phyloP scores from a whole-genome alignment of 257 asterid species.

The Coffea canephora region DNA sequence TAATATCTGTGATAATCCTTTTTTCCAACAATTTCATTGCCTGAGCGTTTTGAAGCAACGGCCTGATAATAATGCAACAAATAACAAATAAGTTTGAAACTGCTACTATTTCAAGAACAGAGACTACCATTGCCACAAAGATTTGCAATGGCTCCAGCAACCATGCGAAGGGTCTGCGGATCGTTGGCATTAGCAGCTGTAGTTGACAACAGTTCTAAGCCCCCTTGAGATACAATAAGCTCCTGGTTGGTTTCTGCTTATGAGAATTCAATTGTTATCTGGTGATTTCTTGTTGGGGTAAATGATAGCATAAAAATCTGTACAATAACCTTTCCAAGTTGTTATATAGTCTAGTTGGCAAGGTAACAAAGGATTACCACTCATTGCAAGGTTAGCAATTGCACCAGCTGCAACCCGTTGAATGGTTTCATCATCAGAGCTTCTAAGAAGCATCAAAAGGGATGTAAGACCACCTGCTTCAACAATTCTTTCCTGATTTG shows the following conservation, averaged over 20 bases:
- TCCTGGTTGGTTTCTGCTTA: conserved; percentile 82
- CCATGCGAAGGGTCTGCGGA: conserved; percentile 93
- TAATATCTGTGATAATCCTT: background rate
- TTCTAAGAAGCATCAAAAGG: conserved; percentile 62
- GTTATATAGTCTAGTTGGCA: background rate
- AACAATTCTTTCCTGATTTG: conserved; percentile 82
- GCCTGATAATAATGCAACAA: background rate
- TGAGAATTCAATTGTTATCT: conserved; percentile 5
- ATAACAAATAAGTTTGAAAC: background rate
- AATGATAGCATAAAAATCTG: background rate
- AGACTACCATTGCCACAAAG: conserved; percentile 81
- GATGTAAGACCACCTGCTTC: conserved; percentile 84
- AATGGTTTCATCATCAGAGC: conserved; percentile 66
- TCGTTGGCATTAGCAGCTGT: conserved; percentile 71
- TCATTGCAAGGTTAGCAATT: conserved; percentile 93
- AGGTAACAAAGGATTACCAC: conserved; percentile 39
- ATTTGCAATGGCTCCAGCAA: conserved; percentile 90
- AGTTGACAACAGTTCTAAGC: conserved; percentile 59
- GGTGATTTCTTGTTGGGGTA: background rate
- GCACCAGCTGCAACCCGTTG: conserved; percentile 94
- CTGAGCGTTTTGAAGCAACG: background rate
- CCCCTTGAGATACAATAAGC: conserved; percentile 76
- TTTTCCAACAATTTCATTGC: background rate
- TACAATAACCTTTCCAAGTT: background rate
- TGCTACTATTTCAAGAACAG: background rate